Percentiles rank a stretch among this genome's conserved stretches.
Evolutionary conservation across 75 land plant species (phyloP).

Genomic region (Selaginella moellendorffii): DNA sequence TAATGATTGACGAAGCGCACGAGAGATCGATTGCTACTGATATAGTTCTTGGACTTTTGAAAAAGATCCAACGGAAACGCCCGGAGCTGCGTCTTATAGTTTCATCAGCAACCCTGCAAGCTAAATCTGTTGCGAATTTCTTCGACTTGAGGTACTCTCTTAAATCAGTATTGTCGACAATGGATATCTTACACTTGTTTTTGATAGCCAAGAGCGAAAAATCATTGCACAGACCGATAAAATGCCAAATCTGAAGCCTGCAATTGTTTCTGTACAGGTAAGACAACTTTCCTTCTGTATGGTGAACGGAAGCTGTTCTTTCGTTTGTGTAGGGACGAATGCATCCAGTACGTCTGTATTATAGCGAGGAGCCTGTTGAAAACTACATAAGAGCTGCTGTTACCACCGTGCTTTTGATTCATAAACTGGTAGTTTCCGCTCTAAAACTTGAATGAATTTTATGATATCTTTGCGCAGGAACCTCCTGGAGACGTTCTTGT

Average conservation of each 20-base stretch:
- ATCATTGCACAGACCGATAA: not conserved
- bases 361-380: conserved; percentile 52
- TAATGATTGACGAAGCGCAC: conserved; percentile 98
- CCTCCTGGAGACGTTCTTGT: conserved; percentile 77
- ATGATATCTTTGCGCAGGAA: conserved; percentile 30
- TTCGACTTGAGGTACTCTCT: conserved; percentile 58
- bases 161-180: too few relatives aligned
- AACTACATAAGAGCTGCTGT: conserved; percentile 70
- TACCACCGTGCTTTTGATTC: conserved; percentile 52
- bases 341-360: conserved; percentile 54
- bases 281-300: too few relatives aligned
- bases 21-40: conserved; percentile 86
- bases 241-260: conserved; percentile 46
- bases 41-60: conserved; percentile 73
- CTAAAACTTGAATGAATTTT: too few relatives aligned
- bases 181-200: not conserved
- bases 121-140: conserved; percentile 55
- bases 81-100: conserved; percentile 71
- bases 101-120: conserved; percentile 91
- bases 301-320: too few relatives aligned
- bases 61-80: conserved; percentile 76
- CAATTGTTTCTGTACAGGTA: conserved; percentile 82
- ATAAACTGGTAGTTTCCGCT: conserved; percentile 55
- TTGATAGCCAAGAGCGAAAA: not conserved
- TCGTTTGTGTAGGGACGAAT: conserved; percentile 54